Evolutionary conservation across 2,329 filamentous ascomycete species (phyloP).

Genomic region (Aspergillus eucalypticola): DNA sequence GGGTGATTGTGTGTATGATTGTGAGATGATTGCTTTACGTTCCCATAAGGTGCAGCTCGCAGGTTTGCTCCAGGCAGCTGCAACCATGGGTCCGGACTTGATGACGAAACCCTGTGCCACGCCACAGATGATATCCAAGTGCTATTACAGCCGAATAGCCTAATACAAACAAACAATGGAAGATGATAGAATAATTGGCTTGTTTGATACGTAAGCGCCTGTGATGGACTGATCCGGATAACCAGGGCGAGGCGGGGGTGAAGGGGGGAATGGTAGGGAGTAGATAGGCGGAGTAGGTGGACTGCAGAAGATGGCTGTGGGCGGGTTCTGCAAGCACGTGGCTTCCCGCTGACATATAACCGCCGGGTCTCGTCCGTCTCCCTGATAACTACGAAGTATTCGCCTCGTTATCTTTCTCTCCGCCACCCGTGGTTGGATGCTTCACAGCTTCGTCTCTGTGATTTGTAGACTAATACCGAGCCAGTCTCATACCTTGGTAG

Average conservation of each 20-base stretch:
- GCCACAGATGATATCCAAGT: not conserved
- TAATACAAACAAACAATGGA: slow-evolving; percentile 3
- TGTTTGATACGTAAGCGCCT: not conserved
- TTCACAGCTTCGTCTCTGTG: not conserved
- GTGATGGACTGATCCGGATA: not conserved
- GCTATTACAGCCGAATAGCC: slow-evolving; percentile 4
- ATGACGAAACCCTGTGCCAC: slow-evolving; percentile 13
- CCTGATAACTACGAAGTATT: not conserved
- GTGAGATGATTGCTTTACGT: slow-evolving; percentile 22
- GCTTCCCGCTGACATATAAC: slow-evolving; percentile 4
- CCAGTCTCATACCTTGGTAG: not conserved
- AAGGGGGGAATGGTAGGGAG: not conserved
- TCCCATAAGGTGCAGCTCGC: not conserved
- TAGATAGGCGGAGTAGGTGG: not conserved
- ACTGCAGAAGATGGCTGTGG: too few species aligned
- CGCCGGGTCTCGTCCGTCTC: not conserved
- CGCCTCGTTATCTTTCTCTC: not conserved
- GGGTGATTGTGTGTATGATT: slow-evolving; percentile 28
- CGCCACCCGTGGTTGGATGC: not conserved
- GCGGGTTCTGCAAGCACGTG: slow-evolving; percentile 1
- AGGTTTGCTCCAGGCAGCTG: not conserved
- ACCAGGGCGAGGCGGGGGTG: not conserved
- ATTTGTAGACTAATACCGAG: not conserved
- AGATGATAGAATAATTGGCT: not conserved
- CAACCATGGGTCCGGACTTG: slow-evolving; percentile 1